Base-by-base conservation (phyloP, 306 rosid species). In the Dryas alaskensis region DNA sequence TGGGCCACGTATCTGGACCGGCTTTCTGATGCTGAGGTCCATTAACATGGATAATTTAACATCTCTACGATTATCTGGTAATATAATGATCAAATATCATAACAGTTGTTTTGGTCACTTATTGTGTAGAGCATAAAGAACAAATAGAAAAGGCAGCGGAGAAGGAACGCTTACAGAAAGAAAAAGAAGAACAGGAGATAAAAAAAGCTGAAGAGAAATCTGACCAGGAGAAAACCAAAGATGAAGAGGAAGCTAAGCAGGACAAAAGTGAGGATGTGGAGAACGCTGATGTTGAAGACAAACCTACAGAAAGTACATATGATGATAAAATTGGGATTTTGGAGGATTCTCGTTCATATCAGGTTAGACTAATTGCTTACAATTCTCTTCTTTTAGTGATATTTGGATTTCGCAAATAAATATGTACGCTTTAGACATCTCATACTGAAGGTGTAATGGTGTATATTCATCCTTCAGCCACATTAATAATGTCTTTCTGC, bases 101-200 rank as follows among this genome's bases (percentile, higher is more conserved):
- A 75, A 75, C 14, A 52, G 50, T 52, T 46, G 40, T 60, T 60
- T 76, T 50, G 11, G 25, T 73, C 65, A 48, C 76, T 68, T 84
- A 37, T 67, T 70, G 51, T 84, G 70, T 78, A 95, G 99, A 95
- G 73, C 98, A 81, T 74, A 95, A 92, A 78, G 99, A 95, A 82
- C 95, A 87, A 78, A 89, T 95, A 81, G 99, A 92, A 67, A 92
- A 88, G 89, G 93, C 83, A 37, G 99, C 92, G 84, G 97, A 91
- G 92, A 86, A 86, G 83, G 97, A 89, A 68, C 96, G 89, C 7
- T 76, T 89, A 53, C 80, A 17, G 81, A 92, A 81, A 83, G 97
- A 85, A 70, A 81, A 79, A 69, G 84, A 81, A 58, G 86, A 81
- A 76, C 78, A 64, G 77, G 79, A 83, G 83, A 87, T 85, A 82